Conservation (phyloP, 2,329 filamentous ascomycete genomes). For the Cercospora brassicicola region DNA sequence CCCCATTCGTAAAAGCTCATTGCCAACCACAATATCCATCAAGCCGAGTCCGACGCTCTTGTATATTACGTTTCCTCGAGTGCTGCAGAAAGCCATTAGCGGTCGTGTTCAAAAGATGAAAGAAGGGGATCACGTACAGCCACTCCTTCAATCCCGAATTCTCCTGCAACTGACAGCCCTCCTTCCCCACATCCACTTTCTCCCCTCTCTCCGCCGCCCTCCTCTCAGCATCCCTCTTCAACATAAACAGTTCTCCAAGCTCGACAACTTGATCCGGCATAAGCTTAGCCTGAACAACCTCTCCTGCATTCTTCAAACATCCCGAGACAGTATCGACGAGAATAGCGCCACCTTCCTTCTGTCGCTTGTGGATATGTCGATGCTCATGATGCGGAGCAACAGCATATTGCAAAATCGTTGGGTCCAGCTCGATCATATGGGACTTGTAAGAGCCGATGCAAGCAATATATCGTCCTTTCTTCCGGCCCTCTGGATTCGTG, state of each 20-base stretch:
- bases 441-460: conserved; percentile 70
- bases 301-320: conserved; percentile 79
- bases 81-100: conserved; percentile 19
- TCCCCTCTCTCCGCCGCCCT: conserved; percentile 34
- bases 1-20: conserved; percentile 58
- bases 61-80: conserved; percentile 65
- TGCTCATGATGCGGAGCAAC: conserved; percentile 55
- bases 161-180: conserved; percentile 38
- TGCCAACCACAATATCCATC: conserved; percentile 67
- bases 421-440: conserved; percentile 80
- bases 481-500: conserved; percentile 68
- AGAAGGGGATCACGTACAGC: conserved; percentile 10
- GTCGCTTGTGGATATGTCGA: conserved; percentile 64
- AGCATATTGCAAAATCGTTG: conserved; percentile 69
- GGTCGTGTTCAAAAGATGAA: too few species aligned
- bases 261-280: conserved; percentile 77
- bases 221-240: conserved; percentile 55
- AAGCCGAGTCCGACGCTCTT: conserved; percentile 68
- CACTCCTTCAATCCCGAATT: conserved; percentile 55
- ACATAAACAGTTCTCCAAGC: conserved; percentile 75
- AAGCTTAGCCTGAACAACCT: conserved; percentile 77
- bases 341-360: conserved; percentile 59
- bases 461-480: conserved; percentile 69
- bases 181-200: conserved; percentile 16
- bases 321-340: conserved; percentile 71